phyloP scores from a whole-genome alignment of 2,329 filamentous ascomycete species.

The Penicillium thymicola region DNA sequence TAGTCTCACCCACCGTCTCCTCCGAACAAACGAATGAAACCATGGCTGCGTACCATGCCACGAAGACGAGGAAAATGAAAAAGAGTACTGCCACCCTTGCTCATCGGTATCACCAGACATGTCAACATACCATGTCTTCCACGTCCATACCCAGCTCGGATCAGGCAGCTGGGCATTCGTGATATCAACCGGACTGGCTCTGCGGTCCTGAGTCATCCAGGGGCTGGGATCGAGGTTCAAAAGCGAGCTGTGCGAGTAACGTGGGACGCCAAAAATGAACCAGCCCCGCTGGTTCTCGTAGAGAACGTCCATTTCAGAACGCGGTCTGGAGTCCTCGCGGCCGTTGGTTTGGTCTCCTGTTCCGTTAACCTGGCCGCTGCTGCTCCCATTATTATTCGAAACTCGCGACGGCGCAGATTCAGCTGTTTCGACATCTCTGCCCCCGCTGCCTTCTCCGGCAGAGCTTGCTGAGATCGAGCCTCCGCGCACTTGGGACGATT shows the following conservation, averaged over 20 bases:
- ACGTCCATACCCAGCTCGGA: slow-evolving; percentile 89
- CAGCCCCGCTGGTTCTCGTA: slow-evolving; percentile 94
- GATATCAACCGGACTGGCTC: slow-evolving; percentile 64
- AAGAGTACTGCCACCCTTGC: slow-evolving; percentile 94
- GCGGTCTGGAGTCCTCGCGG: slow-evolving; percentile 22
- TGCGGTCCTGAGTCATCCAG: slow-evolving; percentile 71
- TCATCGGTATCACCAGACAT: slow-evolving; percentile 81
- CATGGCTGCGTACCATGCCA: slow-evolving; percentile 89
- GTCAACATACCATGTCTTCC: slow-evolving; percentile 69
- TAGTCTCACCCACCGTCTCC: slow-evolving; percentile 82
- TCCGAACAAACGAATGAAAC: slow-evolving; percentile 93
- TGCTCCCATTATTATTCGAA: slow-evolving; percentile 6
- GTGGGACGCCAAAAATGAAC: slow-evolving; percentile 81
- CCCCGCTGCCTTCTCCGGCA: slow-evolving; percentile 8
- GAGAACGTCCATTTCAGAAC: slow-evolving; percentile 71
- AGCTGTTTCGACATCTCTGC: slow-evolving; percentile 13
- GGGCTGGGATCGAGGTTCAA: slow-evolving; percentile 79
- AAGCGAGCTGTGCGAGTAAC: slow-evolving; percentile 85
- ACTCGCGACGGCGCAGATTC: slow-evolving; percentile 15
- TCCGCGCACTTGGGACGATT: slow-evolving; percentile 20
- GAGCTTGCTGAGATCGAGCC: slow-evolving; percentile 18
- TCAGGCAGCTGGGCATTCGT: slow-evolving; percentile 89
- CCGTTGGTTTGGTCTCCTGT: slow-evolving; percentile 2
- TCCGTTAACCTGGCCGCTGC: slow-evolving; percentile 2
- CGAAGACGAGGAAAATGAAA: slow-evolving; percentile 73